A percentile compares a stretch with the other conserved stretches of the same genome.
Evolutionary conservation across 1,284 basidiomycete species (phyloP).

Genomic region (Meira miltonrushii): DNA sequence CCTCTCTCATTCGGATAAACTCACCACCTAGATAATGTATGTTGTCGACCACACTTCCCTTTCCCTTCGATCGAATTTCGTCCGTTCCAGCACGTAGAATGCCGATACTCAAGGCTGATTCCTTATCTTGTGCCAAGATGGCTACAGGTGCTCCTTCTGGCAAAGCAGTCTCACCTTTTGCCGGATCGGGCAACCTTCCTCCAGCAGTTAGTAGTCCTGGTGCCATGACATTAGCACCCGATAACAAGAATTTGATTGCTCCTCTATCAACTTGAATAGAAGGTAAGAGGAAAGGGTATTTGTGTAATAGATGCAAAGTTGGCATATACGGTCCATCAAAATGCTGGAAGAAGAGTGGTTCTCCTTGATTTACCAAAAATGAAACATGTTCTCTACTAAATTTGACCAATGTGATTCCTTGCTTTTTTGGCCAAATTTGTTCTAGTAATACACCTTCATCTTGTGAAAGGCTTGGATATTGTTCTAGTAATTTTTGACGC

Average conservation of each 20-base stretch:
- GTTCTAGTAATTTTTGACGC: conserved; percentile 70
- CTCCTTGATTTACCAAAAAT: conserved; percentile 78
- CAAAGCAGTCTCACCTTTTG: conserved; percentile 61
- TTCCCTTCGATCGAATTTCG: conserved; percentile 82
- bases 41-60: conserved; percentile 84
- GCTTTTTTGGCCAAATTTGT: conserved; percentile 97
- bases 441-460: conserved; percentile 68
- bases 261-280: conserved; percentile 87
- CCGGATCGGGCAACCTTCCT: conserved; percentile 70
- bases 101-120: conserved; percentile 82
- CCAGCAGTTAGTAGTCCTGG: conserved; percentile 90
- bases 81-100: conserved; percentile 75
- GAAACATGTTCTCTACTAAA: conserved; percentile 88
- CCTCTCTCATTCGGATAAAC: conserved; percentile 12
- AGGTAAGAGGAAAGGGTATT: conserved; percentile 76
- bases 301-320: conserved; percentile 9
- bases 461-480: conserved; percentile 62
- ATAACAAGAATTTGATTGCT: conserved; percentile 92
- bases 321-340: conserved; percentile 78
- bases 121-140: conserved; percentile 92
- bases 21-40: conserved; percentile 82
- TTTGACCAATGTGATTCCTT: conserved; percentile 83
- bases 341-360: conserved; percentile 93
- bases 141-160: conserved; percentile 71
- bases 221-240: conserved; percentile 58